Evolutionary conservation across 805 yeast species (phyloP).

Genomic region (Metschnikowia colocasiae): DNA sequence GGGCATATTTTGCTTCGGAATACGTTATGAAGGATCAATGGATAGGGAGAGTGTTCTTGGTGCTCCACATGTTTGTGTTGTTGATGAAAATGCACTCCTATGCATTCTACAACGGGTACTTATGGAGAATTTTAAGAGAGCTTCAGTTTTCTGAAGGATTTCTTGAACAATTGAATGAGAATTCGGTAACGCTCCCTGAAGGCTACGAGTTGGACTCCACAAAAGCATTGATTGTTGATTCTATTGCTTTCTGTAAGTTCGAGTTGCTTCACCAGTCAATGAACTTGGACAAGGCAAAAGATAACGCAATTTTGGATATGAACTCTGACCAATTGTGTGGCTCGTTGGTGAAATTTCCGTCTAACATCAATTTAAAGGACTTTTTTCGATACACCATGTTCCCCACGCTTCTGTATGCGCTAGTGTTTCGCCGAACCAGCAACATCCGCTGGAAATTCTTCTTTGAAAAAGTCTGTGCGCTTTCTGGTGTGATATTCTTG

Average conservation of each 20-base stretch:
- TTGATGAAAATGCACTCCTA: slow-evolving; percentile 96
- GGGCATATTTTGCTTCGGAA: slow-evolving; percentile 53
- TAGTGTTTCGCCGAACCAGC: slow-evolving; percentile 74
- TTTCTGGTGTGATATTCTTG: slow-evolving; percentile 79
- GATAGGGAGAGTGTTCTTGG: slow-evolving; percentile 84
- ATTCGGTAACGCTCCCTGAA: slow-evolving; percentile 30
- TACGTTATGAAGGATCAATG: slow-evolving; percentile 60
- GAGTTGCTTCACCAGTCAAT: slow-evolving; percentile 62
- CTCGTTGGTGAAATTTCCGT: slow-evolving; percentile 55
- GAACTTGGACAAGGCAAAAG: slow-evolving; percentile 16
- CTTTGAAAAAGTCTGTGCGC: slow-evolving; percentile 65
- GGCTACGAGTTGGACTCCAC: slow-evolving; percentile 26
- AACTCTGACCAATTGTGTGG: slow-evolving; percentile 10
- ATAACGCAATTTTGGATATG: slow-evolving; percentile 13
- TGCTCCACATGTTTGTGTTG: slow-evolving; percentile 79
- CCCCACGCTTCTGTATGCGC: slow-evolving; percentile 84
- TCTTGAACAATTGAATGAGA: slow-evolving; percentile 19
- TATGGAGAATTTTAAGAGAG: slow-evolving; percentile 64
- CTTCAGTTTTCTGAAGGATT: slow-evolving; percentile 46
- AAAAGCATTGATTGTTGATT: slow-evolving; percentile 27
- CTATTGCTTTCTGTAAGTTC: slow-evolving; percentile 64
- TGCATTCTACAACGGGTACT: slow-evolving; percentile 86
- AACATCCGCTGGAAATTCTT: slow-evolving; percentile 68
- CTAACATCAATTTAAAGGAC: slow-evolving; percentile 59
- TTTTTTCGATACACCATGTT: slow-evolving; percentile 79